Base-by-base conservation (phyloP, 192 early-diverging fungal genomes). In the Coemansia sp. region DNA sequence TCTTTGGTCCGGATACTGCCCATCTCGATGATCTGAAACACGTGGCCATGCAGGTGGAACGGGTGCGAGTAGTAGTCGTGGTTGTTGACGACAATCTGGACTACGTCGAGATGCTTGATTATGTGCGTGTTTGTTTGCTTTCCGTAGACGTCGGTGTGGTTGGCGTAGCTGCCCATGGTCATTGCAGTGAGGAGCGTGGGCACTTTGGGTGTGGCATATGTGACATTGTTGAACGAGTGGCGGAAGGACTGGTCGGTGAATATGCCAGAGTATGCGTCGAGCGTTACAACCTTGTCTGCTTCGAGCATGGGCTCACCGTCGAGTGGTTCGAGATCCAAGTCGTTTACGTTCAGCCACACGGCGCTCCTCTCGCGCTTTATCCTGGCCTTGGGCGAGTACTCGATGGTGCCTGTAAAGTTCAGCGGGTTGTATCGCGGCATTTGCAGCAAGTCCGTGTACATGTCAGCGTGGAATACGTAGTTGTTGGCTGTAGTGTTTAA, bases 31-130 rank as follows among this genome's bases (percentile, higher is more conserved):
- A 94, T 81, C 73, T 94, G 91, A 85, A 96, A 96, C 12, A 74
- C 77, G 64, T 96, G 92, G 14, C 94, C 94, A 70, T 96, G 94
- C 41, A 96, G 67, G 79, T 96, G 93, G 87, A 95, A 87, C 69
- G 87, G 73, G 53, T 96, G 94, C 64, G 81, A 76, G 62, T 89
- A 91, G 60, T 77, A 70, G 76, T 94, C 93, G 51, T 85, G 62
- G 79, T 96, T 96, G 71, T 85, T 87, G 59, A 94, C 72, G 17
- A 85, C 67, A 41, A 94, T 73, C 72, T 95, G 84, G 27, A 92
- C 59, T 49, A 87, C 83, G 3, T 90, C 70, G 71, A 87, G 64
- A 59, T 93, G 84, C n/a, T 84, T 73, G 20, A 92, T 61, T 27
- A 93, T 84, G 66, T 85, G 70, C 1, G 90, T 71, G 46, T 87